phyloP scores from a whole-genome alignment of 495 filamentous ascomycete genomes.

The Amphirosellinia nigrospora region DNA sequence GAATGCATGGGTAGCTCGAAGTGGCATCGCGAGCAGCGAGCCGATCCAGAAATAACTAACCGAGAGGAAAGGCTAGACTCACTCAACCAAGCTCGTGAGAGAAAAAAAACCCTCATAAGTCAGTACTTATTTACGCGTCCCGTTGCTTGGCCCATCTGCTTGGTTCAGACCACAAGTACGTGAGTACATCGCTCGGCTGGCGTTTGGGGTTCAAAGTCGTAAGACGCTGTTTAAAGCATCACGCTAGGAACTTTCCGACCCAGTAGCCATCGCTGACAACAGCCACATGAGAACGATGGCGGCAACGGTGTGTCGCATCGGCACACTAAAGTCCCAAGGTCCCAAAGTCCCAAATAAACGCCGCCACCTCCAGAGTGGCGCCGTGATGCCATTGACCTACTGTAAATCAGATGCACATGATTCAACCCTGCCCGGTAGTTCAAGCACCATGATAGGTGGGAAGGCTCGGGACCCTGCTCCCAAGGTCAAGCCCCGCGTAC shows the following conservation, averaged over 20 bases:
- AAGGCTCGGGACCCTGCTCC: neutral
- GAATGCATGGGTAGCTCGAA: neutral
- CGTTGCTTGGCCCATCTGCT: conserved; percentile 12
- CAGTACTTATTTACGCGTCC: conserved; percentile 5
- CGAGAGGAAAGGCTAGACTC: neutral
- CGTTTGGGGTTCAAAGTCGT: neutral
- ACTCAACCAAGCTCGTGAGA: neutral
- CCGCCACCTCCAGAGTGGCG: conserved; percentile 28
- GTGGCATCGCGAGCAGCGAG: neutral
- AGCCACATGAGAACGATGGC: conserved; percentile 15
- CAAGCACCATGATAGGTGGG: conserved; percentile 15
- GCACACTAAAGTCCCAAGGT: conserved; percentile 12
- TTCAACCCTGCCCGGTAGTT: neutral
- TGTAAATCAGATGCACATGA: neutral
- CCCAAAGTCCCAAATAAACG: conserved; percentile 10
- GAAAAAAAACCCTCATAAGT: neutral
- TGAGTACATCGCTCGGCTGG: neutral
- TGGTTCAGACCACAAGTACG: conserved; percentile 9
- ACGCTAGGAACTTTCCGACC: conserved; percentile 17
- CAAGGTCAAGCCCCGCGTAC: neutral
- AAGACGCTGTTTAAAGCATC: conserved; percentile 10
- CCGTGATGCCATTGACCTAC: neutral
- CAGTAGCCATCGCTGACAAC: neutral
- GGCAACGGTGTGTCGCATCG: conserved; percentile 15
- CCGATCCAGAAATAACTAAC: neutral